Percentiles rank a stretch among this genome's conserved stretches.
Evolutionary conservation across 352 stramenopile species (phyloP).

Genomic region (Phytophthora pisi): DNA sequence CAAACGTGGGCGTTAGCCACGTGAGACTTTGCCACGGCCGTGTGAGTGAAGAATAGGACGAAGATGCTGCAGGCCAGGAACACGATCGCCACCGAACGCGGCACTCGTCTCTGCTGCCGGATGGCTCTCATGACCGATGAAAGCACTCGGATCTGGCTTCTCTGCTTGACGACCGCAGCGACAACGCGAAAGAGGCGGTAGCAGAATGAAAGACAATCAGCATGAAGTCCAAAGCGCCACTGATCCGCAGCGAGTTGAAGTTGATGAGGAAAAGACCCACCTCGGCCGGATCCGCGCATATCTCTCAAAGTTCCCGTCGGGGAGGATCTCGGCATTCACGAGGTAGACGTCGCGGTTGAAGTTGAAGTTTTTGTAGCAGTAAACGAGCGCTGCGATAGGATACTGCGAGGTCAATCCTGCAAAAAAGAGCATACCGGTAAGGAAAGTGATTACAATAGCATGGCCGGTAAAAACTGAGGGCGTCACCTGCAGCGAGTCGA

Average conservation of each 20-base stretch:
- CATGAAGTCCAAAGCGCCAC: constrained; percentile 25
- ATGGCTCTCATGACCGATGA: background rate
- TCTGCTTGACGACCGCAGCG: background rate
- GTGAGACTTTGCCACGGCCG: constrained; percentile 5
- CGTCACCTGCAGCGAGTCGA: constrained; percentile 24
- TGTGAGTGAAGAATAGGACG: constrained; percentile 16
- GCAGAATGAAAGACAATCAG: constrained; percentile 40
- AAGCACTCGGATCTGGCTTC: constrained; percentile 11
- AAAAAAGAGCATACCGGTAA: background rate
- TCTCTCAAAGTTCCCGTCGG: constrained; percentile 33
- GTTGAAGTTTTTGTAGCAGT: constrained; percentile 26
- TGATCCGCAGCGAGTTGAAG: constrained; percentile 39
- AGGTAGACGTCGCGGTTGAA: constrained; percentile 31
- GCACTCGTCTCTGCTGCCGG: constrained; percentile 8
- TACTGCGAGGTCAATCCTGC: constrained; percentile 41
- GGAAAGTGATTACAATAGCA: too few relatives aligned
- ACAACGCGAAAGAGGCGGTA: constrained; percentile 36
- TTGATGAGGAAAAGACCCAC: constrained; percentile 31
- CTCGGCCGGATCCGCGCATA: constrained; percentile 30
- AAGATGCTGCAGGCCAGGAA: constrained; percentile 9
- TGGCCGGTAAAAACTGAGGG: too few relatives aligned
- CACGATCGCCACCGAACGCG: constrained; percentile 12
- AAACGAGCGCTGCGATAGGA: constrained; percentile 25
- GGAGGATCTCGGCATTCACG: constrained; percentile 21
- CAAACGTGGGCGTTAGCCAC: constrained; percentile 16